Conservation (phyloP, 768 basidiomycete genomes). For the Cyathus striatus region DNA sequence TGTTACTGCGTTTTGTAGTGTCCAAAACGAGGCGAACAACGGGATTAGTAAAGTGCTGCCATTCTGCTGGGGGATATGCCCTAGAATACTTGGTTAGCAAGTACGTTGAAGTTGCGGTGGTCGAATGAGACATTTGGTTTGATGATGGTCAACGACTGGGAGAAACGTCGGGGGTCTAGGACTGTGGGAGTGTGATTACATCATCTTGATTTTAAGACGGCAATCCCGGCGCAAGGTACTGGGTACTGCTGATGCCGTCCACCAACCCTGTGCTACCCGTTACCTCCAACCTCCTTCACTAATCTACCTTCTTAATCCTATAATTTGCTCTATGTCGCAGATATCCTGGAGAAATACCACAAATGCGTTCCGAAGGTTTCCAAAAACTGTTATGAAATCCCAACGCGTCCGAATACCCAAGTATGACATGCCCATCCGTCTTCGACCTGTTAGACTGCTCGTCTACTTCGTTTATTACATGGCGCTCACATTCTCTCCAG, state of each 20-base stretch:
- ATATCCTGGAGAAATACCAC: conserved; percentile 12
- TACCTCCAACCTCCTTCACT: too few species aligned
- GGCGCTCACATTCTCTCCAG: conserved; percentile 25
- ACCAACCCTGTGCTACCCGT: too few species aligned
- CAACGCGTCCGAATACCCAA: conserved; percentile 56
- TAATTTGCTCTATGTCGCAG: too few species aligned
- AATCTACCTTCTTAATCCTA: too few species aligned
- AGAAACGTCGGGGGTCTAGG: background rate
- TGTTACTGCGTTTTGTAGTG: conserved; percentile 41
- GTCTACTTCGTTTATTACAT: conserved; percentile 1
- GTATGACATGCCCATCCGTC: conserved; percentile 64
- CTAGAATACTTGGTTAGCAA: conserved; percentile 62
- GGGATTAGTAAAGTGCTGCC: conserved; percentile 79
- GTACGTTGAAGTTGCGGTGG: conserved; percentile 55
- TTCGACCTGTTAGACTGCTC: conserved; percentile 53
- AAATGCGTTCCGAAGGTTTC: conserved; percentile 38
- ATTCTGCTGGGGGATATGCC: conserved; percentile 56
- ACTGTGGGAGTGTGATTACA: too few species aligned
- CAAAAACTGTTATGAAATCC: conserved; percentile 70
- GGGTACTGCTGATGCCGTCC: too few species aligned
- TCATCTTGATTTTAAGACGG: too few species aligned
- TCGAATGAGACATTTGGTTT: conserved; percentile 41
- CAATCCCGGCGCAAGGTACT: too few species aligned
- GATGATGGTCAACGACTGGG: background rate
- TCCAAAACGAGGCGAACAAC: conserved; percentile 60